These are phyloP conservation scores for Saccharum officinarum DNA, from an alignment of 176 grass and related monocot genomes.

Conservation along the genomic window DNA sequence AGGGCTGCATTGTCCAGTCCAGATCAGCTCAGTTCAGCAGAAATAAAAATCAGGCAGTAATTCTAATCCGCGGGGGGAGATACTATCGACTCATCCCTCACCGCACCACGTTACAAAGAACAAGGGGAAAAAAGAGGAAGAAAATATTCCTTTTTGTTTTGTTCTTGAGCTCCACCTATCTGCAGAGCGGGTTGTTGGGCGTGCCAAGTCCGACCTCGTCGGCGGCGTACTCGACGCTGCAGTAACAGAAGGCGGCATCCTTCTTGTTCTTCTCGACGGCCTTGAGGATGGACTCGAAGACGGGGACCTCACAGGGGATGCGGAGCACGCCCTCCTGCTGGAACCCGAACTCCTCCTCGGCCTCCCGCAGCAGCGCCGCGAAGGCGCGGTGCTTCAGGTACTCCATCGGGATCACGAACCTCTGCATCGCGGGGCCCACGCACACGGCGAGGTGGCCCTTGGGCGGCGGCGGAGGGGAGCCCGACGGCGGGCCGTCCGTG, in stretches of 20 bases:
- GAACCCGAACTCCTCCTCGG: conserved; percentile 89
- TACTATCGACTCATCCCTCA: conserved; percentile 56
- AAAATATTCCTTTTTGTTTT: neutral
- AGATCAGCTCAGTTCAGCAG: conserved; percentile 2
- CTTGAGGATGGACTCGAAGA: conserved; percentile 57
- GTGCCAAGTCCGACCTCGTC: conserved; percentile 22
- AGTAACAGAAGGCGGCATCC: conserved; percentile 45
- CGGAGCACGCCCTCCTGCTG: conserved; percentile 78
- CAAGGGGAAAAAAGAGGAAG: neutral
- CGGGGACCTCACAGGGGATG: conserved; percentile 69
- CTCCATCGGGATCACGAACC: conserved; percentile 80
- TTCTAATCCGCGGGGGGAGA: conserved; percentile 52
- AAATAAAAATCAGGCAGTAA: conserved; percentile 24
- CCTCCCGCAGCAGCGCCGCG: conserved; percentile 57
- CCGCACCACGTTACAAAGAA: conserved; percentile 25
- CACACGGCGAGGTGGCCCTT: conserved; percentile 69
- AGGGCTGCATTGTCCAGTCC: conserved; percentile 38
- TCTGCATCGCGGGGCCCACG: conserved; percentile 53
- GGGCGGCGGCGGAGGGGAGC: conserved; percentile 29
- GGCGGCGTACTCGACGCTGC: conserved; percentile 52
- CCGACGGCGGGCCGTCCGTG: conserved; percentile 43
- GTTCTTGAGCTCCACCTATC: conserved; percentile 14
- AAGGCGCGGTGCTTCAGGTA: conserved; percentile 66
- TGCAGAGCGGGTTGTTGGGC: conserved; percentile 56
- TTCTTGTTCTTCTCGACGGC: conserved; percentile 60